Base-by-base conservation (phyloP, 805 yeast genomes). In the Spathaspora sp. region DNA sequence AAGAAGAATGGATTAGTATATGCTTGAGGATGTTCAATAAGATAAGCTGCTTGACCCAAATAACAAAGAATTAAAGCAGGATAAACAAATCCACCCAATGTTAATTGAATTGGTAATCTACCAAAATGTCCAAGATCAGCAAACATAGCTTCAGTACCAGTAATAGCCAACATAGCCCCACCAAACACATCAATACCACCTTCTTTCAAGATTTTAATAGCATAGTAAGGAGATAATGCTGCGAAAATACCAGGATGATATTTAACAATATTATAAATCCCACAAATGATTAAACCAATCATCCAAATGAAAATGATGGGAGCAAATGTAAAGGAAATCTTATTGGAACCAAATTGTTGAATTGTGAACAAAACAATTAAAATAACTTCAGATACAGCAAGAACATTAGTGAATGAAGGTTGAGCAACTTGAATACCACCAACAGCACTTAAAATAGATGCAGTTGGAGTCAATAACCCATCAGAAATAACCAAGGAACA, bases 111-210 rank as follows among this genome's bases (percentile, higher is more conserved):
- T 0, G 86, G 78, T 5, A 68, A 55, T 23, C 70, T 68, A 2
- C 83, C 81, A 58, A 81, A 79, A 58, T 79, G 84, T 3, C 85
- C 82, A 48, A 81, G 69, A 62, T 82, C 86, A 1, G 86, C 84
- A 66, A 82, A 83, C 82, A 82, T 77, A 6, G 86, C 85, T 55
- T 82, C 87, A 3, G 79, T 69, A 31, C 87, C 87, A 0, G 87
- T 81, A 23, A 82, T 64, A 1, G 82, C 68, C 44, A 82, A 73
- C 78, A 82, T 75, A 2, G 80, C 78, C 3, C 80, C 76, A 10
- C 80, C 74, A 31, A 82, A 66, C 1, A 72, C 66, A 58, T 76
- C 80, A 28, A 77, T 65, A 18, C 72, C 73, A 3, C 73, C 70
- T 10, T 60, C 55, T 46, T 60, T 66, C 53, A 82, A 63, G 39